Evolutionary conservation across 1,284 basidiomycete species (phyloP).

Genomic region (Ustilago hordei): DNA sequence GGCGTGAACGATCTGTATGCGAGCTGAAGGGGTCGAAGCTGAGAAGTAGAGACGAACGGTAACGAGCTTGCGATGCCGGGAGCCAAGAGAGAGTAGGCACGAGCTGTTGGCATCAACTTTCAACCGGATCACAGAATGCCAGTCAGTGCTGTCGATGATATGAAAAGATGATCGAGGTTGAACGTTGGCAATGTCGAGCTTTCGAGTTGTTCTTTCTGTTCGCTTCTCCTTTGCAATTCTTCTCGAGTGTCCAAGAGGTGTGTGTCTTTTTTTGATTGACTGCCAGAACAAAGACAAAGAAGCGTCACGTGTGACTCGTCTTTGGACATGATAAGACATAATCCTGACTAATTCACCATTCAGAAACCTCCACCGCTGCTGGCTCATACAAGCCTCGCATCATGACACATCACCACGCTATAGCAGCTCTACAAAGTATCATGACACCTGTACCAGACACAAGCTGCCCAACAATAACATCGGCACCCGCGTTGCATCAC

Average conservation of each 20-base stretch:
- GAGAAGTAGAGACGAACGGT: constrained; percentile 5
- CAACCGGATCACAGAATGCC: not conserved
- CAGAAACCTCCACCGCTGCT: constrained; percentile 6
- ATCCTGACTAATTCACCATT: constrained; percentile 9
- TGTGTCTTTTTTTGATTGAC: not conserved
- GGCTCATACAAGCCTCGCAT: constrained; percentile 29
- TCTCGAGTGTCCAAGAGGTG: not conserved
- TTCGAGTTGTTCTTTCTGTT: constrained; percentile 8
- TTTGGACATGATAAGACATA: constrained; percentile 5
- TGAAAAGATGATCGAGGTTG: constrained; percentile 3
- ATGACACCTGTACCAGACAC: constrained; percentile 24
- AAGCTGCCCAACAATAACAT: not conserved
- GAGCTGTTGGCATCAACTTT: constrained; percentile 40
- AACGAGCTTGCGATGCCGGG: constrained; percentile 25
- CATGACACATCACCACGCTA: not conserved
- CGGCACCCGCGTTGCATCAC: not conserved
- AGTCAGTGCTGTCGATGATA: not conserved
- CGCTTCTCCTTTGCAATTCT: constrained; percentile 14
- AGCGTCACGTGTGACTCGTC: constrained; percentile 36
- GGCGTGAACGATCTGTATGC: constrained; percentile 10
- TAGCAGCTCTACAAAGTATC: not conserved
- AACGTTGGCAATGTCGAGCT: not conserved
- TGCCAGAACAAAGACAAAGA: not conserved
- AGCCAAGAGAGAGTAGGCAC: constrained; percentile 33
- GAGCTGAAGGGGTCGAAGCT: constrained; percentile 8